Percentiles rank a stretch among this genome's conserved stretches.
Evolutionary conservation across 768 basidiomycete genomes (phyloP).

Genomic region (Hypholoma sublateritium): DNA sequence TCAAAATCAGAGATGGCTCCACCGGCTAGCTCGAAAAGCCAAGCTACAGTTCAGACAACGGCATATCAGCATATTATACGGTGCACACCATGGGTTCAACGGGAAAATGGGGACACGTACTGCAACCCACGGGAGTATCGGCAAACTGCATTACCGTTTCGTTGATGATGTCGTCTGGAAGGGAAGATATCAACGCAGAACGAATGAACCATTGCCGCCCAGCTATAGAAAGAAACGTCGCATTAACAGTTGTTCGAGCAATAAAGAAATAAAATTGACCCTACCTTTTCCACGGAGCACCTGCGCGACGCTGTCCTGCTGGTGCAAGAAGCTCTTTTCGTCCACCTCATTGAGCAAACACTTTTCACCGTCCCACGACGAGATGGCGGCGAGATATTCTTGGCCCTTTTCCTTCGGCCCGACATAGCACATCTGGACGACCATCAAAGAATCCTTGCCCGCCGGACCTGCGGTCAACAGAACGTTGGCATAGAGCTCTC

Average conservation of each 20-base stretch:
- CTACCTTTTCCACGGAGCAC: conserved; percentile 81
- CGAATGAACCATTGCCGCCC: conserved; percentile 92
- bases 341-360: conserved; percentile 88
- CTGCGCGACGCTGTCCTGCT: conserved; percentile 91
- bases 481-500: conserved; percentile 87
- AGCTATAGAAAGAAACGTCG: conserved; percentile 36
- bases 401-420: conserved; percentile 74
- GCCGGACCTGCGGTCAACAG: conserved; percentile 89
- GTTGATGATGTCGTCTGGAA: conserved; percentile 86
- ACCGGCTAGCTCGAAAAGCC: conserved; percentile 90
- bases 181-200: conserved; percentile 75
- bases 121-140: conserved; percentile 86
- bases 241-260: conserved; percentile 5
- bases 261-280: conserved; percentile 1
- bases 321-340: conserved; percentile 85
- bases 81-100: background rate
- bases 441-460: conserved; percentile 80
- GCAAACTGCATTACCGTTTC: conserved; percentile 81
- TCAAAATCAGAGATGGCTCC: conserved; percentile 77
- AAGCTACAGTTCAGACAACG: conserved; percentile 48
- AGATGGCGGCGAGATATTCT: conserved; percentile 78
- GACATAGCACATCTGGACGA: conserved; percentile 90
- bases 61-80: background rate
- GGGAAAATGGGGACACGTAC: conserved; percentile 45
- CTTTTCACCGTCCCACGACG: conserved; percentile 85